A percentile compares a stretch with the other conserved stretches of the same genome.
Conservation (phyloP, 768 basidiomycete genomes). For the Lanmaoa rubissima region DNA sequence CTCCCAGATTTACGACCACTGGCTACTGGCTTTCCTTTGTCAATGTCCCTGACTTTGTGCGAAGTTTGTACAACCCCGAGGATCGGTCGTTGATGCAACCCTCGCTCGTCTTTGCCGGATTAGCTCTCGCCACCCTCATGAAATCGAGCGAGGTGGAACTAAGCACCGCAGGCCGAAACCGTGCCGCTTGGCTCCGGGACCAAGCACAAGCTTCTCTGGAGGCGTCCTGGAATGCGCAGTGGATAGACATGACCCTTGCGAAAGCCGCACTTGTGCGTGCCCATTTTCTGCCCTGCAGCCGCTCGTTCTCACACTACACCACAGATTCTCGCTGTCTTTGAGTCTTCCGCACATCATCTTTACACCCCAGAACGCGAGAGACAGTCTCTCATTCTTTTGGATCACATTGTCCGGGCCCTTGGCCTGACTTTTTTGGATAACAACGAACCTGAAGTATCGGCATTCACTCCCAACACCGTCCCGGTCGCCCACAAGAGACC, state of each 20-base stretch:
- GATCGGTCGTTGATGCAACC: slow-evolving; percentile 62
- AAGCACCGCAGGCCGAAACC: slow-evolving; percentile 50
- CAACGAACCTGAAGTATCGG: slow-evolving; percentile 50
- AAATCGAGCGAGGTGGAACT: slow-evolving; percentile 66
- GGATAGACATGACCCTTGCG: slow-evolving; percentile 63
- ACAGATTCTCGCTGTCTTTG: slow-evolving; percentile 75
- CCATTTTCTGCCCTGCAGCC: not conserved
- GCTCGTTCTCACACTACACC: slow-evolving; percentile 12
- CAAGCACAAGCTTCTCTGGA: slow-evolving; percentile 56
- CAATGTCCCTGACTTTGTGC: slow-evolving; percentile 53
- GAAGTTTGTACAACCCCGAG: slow-evolving; percentile 50
- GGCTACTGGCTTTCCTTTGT: slow-evolving; percentile 71
- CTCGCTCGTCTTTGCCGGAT: slow-evolving; percentile 61
- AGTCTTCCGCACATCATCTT: slow-evolving; percentile 69
- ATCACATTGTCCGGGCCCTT: slow-evolving; percentile 59
- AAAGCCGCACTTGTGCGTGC: slow-evolving; percentile 66
- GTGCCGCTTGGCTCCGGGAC: slow-evolving; percentile 57
- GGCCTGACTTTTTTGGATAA: slow-evolving; percentile 57
- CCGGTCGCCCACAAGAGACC: slow-evolving; percentile 44
- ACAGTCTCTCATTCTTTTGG: slow-evolving; percentile 55
- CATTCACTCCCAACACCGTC: slow-evolving; percentile 49
- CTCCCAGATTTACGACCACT: slow-evolving; percentile 58
- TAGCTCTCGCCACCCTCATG: slow-evolving; percentile 72
- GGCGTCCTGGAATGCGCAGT: slow-evolving; percentile 46
- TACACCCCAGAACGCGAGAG: slow-evolving; percentile 55